Evolutionary conservation across 1,139 yeast genomes (phyloP), one percentile per base, ranked within the genome.

Genomic region (Taiozyma sp.): DNA sequence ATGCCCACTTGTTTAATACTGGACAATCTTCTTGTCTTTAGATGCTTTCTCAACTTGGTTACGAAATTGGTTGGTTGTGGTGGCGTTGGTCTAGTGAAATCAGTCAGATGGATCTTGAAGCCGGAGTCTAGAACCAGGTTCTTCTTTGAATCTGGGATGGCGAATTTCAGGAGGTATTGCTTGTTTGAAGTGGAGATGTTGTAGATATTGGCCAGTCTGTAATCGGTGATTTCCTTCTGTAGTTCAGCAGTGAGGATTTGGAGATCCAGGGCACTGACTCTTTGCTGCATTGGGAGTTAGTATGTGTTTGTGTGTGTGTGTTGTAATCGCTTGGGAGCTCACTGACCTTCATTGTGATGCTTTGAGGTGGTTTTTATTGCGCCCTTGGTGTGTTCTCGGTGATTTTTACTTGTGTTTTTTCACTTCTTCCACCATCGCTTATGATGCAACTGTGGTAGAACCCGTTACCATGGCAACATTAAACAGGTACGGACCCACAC

Each of bases 61-160:
- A 88, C 95, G 67, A 91, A 93, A 48, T 83, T 85, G 3, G 96
- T 83, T 0, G 98, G 98, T 11, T 85, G 76, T 19, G 83, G 86
- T 6, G 93, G 83, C 0, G 88, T 82, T 6, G 88, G 85, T 60
- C 97, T 79, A 45, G 88, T 88, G 62, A 80, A 93, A 34, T 84
- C 87, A 0, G 97, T 88, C 53, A 83, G 62, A 65, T 91, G 95
- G 22, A 86, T 71, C 56, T 90, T 82, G 64, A 86, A 83, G 0
- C 99, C 99, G 50, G 95, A 88, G 62, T 93, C 97, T 16, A 91
- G 74, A 7, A 91, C 82, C 32, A 91, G 68, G 46, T 78, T 79
- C 55, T 81, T 76, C 67, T 90, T 91, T 13, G 90, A 83, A 58
- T 89, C 96, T 0, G 97, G 96, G 40, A 84, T 70, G 43, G 89